Conservation (phyloP, 108 stramenopile species). For the Cyclotella sp. region DNA sequence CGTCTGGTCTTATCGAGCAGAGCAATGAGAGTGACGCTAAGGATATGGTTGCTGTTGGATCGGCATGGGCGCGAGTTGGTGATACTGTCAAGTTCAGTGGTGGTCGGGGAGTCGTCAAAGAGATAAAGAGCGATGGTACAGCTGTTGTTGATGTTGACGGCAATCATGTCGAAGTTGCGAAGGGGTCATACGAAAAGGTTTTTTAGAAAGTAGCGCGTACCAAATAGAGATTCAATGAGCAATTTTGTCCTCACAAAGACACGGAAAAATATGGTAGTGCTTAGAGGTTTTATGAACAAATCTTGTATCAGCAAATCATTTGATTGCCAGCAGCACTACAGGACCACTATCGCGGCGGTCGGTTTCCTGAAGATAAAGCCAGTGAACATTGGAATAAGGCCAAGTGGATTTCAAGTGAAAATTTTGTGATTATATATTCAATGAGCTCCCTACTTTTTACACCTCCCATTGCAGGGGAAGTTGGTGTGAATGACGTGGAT, state of each 20-base stretch:
- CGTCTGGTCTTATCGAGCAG: slow-evolving; percentile 55
- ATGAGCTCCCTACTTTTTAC: too few species aligned
- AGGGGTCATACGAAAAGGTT: slow-evolving; percentile 69
- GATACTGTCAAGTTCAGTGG: slow-evolving; percentile 79
- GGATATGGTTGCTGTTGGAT: slow-evolving; percentile 87
- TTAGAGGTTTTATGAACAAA: background rate
- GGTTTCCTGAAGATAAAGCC: too few species aligned
- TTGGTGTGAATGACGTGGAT: slow-evolving; percentile 61
- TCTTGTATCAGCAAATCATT: too few species aligned
- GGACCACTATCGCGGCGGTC: too few species aligned
- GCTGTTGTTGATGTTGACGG: slow-evolving; percentile 69
- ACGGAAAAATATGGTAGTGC: background rate
- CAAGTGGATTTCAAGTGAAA: too few species aligned
- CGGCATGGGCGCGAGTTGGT: slow-evolving; percentile 92
- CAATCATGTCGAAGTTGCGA: slow-evolving; percentile 57
- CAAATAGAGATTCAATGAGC: background rate
- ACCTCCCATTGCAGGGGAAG: slow-evolving; percentile 55
- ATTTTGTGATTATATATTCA: too few species aligned
- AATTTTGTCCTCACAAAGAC: background rate
- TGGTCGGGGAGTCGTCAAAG: slow-evolving; percentile 80
- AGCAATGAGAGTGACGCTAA: slow-evolving; percentile 80
- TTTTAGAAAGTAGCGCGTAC: slow-evolving; percentile 38
- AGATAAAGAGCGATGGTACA: slow-evolving; percentile 69
- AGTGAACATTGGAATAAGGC: too few species aligned
- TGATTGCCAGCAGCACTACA: too few species aligned